phyloP scores from a whole-genome alignment of 2,329 filamentous ascomycete species.

The Chaetomium sp. region DNA sequence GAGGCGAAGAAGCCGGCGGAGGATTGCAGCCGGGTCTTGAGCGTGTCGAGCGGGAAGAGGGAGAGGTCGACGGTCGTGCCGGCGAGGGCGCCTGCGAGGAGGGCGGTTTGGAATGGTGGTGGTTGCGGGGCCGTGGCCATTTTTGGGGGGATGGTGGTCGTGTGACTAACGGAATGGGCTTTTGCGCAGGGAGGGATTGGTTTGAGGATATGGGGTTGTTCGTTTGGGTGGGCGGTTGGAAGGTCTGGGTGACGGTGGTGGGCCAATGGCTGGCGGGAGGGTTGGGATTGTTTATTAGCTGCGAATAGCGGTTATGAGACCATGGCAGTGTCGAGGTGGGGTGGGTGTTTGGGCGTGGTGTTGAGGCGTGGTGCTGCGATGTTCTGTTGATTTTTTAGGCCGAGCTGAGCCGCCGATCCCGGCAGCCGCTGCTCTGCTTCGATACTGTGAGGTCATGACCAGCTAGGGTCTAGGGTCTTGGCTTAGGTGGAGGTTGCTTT shows the following conservation, averaged over 20 bases:
- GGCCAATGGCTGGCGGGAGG: background rate
- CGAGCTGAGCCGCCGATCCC: constrained; percentile 16
- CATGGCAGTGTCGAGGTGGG: background rate
- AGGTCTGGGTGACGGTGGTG: background rate
- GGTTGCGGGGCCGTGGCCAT: constrained; percentile 20
- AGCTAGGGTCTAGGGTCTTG: background rate
- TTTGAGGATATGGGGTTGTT: background rate
- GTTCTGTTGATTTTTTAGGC: constrained; percentile 12
- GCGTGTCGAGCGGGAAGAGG: constrained; percentile 95
- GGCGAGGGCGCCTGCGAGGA: constrained; percentile 82
- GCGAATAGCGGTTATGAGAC: background rate
- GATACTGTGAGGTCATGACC: constrained; percentile 19
- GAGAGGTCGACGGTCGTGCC: constrained; percentile 96
- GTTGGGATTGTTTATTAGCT: background rate
- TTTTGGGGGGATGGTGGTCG: background rate
- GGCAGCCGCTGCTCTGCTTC: constrained; percentile 18
- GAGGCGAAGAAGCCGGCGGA: constrained; percentile 73
- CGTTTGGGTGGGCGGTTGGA: background rate
- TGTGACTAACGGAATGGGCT: background rate
- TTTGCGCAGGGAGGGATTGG: background rate
- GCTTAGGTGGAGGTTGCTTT: background rate
- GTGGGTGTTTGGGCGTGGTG: background rate
- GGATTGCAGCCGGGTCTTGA: constrained; percentile 96
- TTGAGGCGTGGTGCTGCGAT: background rate
- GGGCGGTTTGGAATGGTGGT: constrained; percentile 59